Percentiles rank a stretch among this genome's conserved stretches.
phyloP scores from a whole-genome alignment of 352 stramenopile species.

The Elongisporangium anandrum region DNA sequence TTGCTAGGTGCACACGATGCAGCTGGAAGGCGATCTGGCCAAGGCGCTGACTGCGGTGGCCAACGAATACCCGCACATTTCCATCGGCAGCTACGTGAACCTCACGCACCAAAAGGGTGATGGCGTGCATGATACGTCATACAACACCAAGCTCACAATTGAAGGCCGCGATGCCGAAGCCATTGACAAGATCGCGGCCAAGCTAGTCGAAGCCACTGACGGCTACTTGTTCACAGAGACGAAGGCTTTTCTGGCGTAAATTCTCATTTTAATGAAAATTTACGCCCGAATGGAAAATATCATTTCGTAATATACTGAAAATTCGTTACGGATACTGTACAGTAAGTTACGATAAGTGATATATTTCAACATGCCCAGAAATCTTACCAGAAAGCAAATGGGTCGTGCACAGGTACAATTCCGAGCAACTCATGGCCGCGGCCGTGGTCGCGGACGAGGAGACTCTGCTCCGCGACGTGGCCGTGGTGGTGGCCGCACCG shows the following conservation, averaged over 20 bases:
- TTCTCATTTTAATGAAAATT: no score
- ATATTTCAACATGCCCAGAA: not conserved
- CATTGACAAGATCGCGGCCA: conserved; percentile 45
- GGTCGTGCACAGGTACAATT: conserved; percentile 72
- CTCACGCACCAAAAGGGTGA: conserved; percentile 50
- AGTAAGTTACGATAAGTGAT: conserved; percentile 10
- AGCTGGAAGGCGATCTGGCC: conserved; percentile 66
- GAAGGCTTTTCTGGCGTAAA: no score
- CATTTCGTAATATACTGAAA: not conserved
- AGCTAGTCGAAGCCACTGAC: conserved; percentile 14
- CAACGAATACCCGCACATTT: conserved; percentile 57
- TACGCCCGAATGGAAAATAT: not conserved
- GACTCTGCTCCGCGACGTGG: conserved; percentile 3
- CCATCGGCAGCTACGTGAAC: conserved; percentile 86
- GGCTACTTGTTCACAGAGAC: not conserved
- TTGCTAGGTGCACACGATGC: conserved; percentile 59
- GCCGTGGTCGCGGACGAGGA: conserved; percentile 24
- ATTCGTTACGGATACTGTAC: conserved; percentile 9
- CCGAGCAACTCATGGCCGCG: conserved; percentile 45
- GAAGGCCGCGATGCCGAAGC: conserved; percentile 48
- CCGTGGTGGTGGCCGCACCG: conserved; percentile 4
- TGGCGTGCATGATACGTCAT: conserved; percentile 44
- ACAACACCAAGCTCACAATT: conserved; percentile 68
- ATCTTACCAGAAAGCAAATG: conserved; percentile 23
- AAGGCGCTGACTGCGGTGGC: conserved; percentile 56